These are phyloP conservation scores for Cyclotella choctawhatcheeana DNA, from an alignment of 108 stramenopile species.

Conservation along the genomic window DNA sequence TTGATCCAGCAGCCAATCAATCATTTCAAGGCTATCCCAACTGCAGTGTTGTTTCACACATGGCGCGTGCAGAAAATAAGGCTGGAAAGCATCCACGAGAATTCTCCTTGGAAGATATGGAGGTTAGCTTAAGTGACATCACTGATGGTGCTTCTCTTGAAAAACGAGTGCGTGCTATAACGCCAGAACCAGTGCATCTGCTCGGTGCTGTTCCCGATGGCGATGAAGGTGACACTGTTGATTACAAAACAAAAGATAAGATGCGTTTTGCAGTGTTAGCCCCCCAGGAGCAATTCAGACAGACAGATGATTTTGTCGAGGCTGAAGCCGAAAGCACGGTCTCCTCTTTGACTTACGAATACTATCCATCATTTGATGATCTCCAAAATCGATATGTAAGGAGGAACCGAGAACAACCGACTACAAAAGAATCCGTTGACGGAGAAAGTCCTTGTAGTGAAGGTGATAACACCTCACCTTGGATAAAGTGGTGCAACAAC, in stretches of 20 bases:
- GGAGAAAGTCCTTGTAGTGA: background rate
- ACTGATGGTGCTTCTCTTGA: background rate
- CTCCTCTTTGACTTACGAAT: background rate
- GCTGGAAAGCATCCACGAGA: background rate
- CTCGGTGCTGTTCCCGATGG: background rate
- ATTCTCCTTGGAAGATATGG: background rate
- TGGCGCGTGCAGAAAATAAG: background rate
- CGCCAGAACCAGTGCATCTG: background rate
- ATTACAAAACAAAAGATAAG: background rate
- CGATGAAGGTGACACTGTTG: background rate
- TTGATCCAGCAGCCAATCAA: no score
- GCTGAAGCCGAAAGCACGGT: background rate
- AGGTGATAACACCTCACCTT: background rate
- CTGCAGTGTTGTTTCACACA: no score
- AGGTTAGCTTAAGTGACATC: background rate
- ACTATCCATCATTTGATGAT: conserved; percentile 3
- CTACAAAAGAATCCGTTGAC: background rate
- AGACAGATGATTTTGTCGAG: background rate
- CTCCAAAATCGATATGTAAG: background rate
- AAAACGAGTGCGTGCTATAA: background rate
- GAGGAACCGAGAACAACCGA: background rate
- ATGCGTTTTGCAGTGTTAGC: background rate
- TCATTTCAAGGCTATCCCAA: no score
- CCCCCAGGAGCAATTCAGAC: background rate
- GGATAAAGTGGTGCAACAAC: background rate